Conservation (phyloP, 2,329 filamentous ascomycete species). For the Xylariaceae sp. region DNA sequence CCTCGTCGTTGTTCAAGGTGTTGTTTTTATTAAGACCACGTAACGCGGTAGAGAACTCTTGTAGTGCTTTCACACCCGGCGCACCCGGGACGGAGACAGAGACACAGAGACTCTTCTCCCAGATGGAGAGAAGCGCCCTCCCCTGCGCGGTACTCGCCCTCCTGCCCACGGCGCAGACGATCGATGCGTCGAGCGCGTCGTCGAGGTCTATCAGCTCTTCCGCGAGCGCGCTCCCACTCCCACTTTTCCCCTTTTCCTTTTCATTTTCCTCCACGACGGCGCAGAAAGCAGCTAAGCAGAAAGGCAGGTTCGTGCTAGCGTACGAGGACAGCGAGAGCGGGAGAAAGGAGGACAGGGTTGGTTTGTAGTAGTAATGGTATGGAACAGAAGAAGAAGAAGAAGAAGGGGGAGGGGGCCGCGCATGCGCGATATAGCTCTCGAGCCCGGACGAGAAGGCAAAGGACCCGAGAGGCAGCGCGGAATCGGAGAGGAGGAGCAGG, state of each 20-base stretch:
- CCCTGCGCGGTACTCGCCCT: conserved; percentile 73
- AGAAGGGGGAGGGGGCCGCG: conserved; percentile 27
- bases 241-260: no score
- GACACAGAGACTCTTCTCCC: conserved; percentile 62
- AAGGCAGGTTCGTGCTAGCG: conserved; percentile 67
- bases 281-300: conserved; percentile 67
- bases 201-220: no score
- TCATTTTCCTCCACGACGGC: no score
- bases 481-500: conserved; percentile 73
- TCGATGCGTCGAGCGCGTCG: conserved; percentile 70
- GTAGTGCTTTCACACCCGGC: no score
- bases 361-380: conserved; percentile 22
- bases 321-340: conserved; percentile 64
- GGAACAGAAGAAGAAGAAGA: neutral
- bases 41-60: no score
- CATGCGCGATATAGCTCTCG: conserved; percentile 75
- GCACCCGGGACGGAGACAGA: no score
- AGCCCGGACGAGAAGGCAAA: conserved; percentile 81
- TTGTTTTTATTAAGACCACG: no score
- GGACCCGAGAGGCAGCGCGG: conserved; percentile 75
- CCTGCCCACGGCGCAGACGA: conserved; percentile 72
- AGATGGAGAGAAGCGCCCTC: conserved; percentile 66
- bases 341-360: conserved; percentile 61
- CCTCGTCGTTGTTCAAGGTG: conserved; percentile 11
- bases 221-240: no score